phyloP scores from a whole-genome alignment of 495 filamentous ascomycete genomes.

The Hypoxylon fragiforme region DNA sequence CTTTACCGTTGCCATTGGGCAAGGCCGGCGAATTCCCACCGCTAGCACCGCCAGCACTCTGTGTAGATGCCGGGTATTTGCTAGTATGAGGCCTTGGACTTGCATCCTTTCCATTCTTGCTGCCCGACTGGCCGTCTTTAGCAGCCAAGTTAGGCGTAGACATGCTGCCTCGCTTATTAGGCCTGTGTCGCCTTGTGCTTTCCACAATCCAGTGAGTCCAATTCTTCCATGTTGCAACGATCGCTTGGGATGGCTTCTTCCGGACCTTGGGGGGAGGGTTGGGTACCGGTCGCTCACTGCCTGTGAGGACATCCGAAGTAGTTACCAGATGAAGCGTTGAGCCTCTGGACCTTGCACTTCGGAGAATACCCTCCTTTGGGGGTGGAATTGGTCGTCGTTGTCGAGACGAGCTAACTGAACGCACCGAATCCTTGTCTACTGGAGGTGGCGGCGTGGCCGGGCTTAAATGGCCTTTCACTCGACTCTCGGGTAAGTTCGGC shows the following conservation, averaged over 20 bases:
- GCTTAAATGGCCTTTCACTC: conserved; percentile 42
- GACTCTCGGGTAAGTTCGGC: conserved; percentile 70
- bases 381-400: conserved; percentile 74
- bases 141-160: conserved; percentile 57
- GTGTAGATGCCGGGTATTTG: conserved; percentile 47
- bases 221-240: conserved; percentile 74
- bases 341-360: conserved; percentile 66
- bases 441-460: conserved; percentile 63
- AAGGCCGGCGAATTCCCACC: conserved; percentile 27
- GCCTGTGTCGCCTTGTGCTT: conserved; percentile 48
- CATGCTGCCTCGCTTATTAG: conserved; percentile 53
- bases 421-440: conserved; percentile 76
- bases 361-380: conserved; percentile 72
- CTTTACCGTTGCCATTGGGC: conserved; percentile 28
- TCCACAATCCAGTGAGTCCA: conserved; percentile 59
- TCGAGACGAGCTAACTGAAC: conserved; percentile 69
- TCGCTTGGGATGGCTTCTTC: conserved; percentile 52
- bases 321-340: conserved; percentile 83
- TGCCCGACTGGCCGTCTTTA: conserved; percentile 42
- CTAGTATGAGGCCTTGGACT: conserved; percentile 58
- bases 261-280: conserved; percentile 46
- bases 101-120: conserved; percentile 47
- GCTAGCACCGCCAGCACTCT: conserved; percentile 4
- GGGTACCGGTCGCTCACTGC: conserved; percentile 31
- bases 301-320: conserved; percentile 51